phyloP scores from a whole-genome alignment of 2,329 filamentous ascomycete genomes.

The Diaporthe sp. region DNA sequence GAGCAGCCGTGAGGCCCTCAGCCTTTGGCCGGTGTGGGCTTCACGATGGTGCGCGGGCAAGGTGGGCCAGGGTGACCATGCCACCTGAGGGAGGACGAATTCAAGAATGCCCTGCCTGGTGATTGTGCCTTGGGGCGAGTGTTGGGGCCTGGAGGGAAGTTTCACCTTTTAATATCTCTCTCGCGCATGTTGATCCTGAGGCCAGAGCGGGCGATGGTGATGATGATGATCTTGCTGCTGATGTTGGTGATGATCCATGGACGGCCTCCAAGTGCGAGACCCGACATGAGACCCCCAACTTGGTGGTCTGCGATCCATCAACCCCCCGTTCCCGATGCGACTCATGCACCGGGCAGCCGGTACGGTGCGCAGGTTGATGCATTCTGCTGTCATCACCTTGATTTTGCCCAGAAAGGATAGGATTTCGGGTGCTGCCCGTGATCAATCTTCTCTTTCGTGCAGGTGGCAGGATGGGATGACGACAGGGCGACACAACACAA shows the following conservation, averaged over 20 bases:
- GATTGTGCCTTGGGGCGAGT: conserved; percentile 12
- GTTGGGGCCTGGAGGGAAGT: conserved; percentile 20
- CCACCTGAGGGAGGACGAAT: not conserved
- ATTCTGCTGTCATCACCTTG: conserved; percentile 32
- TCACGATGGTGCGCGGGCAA: not conserved
- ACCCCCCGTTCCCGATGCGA: conserved; percentile 21
- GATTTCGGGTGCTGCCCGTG: conserved; percentile 1
- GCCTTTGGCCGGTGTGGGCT: not conserved
- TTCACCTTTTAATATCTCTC: conserved; percentile 31
- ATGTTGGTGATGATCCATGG: not conserved
- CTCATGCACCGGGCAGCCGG: conserved; percentile 20
- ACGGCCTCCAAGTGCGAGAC: conserved; percentile 3
- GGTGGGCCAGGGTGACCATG: conserved; percentile 15
- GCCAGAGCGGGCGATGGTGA: not conserved
- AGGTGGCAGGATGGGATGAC: conserved; percentile 1
- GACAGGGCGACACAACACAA: conserved; percentile 1
- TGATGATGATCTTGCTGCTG: not conserved
- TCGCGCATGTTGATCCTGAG: conserved; percentile 1
- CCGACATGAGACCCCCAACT: conserved; percentile 20
- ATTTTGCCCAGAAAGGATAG: conserved; percentile 23
- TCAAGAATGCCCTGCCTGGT: not conserved
- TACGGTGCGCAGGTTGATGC: conserved; percentile 13
- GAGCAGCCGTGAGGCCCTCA: not conserved
- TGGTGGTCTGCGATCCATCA: not conserved
- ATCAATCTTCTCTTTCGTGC: not conserved